Conservation (phyloP, 139 green algal species). For the Astrephomene gubernaculifera region DNA sequence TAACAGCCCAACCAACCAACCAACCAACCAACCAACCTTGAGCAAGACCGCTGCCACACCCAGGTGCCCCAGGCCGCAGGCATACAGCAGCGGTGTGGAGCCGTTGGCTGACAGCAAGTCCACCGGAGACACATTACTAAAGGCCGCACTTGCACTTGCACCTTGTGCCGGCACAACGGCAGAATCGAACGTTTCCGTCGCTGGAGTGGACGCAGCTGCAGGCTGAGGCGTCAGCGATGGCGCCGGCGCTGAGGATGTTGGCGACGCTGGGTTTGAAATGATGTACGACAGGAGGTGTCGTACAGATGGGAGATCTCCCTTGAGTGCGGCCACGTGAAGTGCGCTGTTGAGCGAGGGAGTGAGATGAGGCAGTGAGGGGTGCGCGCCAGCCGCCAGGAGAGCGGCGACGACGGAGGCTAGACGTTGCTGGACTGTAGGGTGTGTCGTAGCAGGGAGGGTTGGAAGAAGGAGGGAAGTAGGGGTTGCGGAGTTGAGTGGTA, state of each 20-base stretch:
- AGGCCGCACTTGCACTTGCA: too few relatives aligned
- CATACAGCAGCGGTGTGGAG: constrained; percentile 31
- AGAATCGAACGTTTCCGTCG: too few relatives aligned
- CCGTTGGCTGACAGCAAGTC: constrained; percentile 17
- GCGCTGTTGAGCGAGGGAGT: constrained; percentile 28
- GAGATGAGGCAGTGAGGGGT: not conserved
- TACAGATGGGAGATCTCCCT: constrained; percentile 8
- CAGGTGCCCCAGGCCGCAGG: constrained; percentile 3
- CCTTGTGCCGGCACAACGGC: too few relatives aligned
- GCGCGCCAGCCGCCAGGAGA: constrained; percentile 21
- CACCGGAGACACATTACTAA: not conserved
- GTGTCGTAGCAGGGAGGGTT: too few relatives aligned
- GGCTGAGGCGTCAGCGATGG: too few relatives aligned
- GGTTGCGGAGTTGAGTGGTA: not conserved
- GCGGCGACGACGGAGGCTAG: not conserved
- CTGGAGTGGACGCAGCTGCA: too few relatives aligned
- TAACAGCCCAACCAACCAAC: too few relatives aligned
- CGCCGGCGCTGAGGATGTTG: too few relatives aligned
- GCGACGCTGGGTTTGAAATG: too few relatives aligned
- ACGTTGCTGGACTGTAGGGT: not conserved
- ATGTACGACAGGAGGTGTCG: constrained; percentile 15
- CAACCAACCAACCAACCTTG: constrained; percentile 27
- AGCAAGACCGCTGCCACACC: constrained; percentile 21
- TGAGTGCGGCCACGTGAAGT: constrained; percentile 21
- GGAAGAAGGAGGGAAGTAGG: not conserved